Conservation (phyloP, 2,329 filamentous ascomycete genomes). For the Westerdykella sp. region DNA sequence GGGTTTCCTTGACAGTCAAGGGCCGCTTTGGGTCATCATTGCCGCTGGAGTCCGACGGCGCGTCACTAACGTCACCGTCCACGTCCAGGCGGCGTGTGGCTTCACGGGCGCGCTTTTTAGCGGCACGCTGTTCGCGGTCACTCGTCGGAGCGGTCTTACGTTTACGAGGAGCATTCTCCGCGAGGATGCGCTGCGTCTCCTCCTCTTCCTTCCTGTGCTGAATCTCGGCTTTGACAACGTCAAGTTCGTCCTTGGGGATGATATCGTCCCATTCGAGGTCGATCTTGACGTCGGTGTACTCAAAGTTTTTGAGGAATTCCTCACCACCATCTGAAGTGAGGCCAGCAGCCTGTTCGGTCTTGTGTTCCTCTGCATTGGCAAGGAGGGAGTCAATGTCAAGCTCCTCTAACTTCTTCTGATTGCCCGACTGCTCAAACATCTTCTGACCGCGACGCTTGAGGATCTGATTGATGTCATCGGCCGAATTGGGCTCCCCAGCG, state of each 20-base stretch:
- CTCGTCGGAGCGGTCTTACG: constrained; percentile 57
- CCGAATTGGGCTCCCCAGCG: constrained; percentile 74
- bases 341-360: constrained; percentile 90
- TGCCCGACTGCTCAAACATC: constrained; percentile 96
- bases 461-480: constrained; percentile 92
- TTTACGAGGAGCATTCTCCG: constrained; percentile 76
- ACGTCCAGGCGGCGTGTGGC: constrained; percentile 59
- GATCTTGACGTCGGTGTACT: constrained; percentile 96
- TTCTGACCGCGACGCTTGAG: constrained; percentile 97
- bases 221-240: constrained; percentile 82
- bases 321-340: constrained; percentile 94
- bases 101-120: constrained; percentile 62
- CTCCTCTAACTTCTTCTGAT: constrained; percentile 93
- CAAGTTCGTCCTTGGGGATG: constrained; percentile 88
- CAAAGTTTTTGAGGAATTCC: constrained; percentile 82
- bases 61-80: constrained; percentile 44
- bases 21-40: constrained; percentile 78
- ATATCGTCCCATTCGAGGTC: constrained; percentile 97
- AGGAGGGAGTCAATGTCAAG: constrained; percentile 96
- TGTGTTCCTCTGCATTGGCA: constrained; percentile 93
- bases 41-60: constrained; percentile 41
- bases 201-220: constrained; percentile 76
- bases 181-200: constrained; percentile 74
- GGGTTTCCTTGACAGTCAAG: constrained; percentile 84
- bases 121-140: constrained; percentile 58